These are phyloP conservation scores for Aurantiochytrium sp. DNA, from an alignment of 108 stramenopile species.

Conservation along the genomic window DNA sequence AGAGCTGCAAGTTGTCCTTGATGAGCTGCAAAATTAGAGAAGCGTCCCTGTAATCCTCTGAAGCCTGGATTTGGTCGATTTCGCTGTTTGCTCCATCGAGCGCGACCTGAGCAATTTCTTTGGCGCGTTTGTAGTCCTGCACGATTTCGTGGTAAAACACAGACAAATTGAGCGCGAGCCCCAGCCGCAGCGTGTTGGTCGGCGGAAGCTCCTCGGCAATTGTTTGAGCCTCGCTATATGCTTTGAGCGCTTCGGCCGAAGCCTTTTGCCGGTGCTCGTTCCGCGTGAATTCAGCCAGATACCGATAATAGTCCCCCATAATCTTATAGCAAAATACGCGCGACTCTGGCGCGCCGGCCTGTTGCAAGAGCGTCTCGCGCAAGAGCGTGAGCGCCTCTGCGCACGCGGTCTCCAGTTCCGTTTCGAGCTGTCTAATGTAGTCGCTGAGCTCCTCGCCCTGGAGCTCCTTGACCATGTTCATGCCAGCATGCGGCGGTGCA, in stretches of 20 bases:
- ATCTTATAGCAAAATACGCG: conserved; percentile 99
- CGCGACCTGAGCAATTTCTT: conserved; percentile 91
- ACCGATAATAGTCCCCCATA: conserved; percentile 99
- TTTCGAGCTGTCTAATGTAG: conserved; percentile 88
- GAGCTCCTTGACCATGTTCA: conserved; percentile 62
- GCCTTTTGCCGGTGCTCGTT: conserved; percentile 73
- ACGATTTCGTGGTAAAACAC: conserved; percentile 99
- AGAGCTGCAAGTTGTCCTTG: conserved; percentile 96
- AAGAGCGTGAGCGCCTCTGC: conserved; percentile 93
- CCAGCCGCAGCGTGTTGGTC: conserved; percentile 97
- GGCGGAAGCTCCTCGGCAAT: conserved; percentile 93
- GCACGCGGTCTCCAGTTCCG: conserved; percentile 90
- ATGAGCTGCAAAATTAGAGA: conserved; percentile 99
- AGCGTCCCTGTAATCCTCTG: conserved; percentile 98
- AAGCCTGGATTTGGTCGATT: conserved; percentile 84
- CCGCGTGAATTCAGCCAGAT: conserved; percentile 83
- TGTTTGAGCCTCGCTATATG: conserved; percentile 86
- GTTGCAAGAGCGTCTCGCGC: conserved; percentile 88
- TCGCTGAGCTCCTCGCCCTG: conserved; percentile 75
- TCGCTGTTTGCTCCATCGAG: conserved; percentile 99
- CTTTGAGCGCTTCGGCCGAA: conserved; percentile 81
- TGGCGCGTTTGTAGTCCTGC: conserved; percentile 81
- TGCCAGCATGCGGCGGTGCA: background rate
- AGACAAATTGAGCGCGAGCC: conserved; percentile 97
- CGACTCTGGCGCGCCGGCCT: conserved; percentile 90